Conservation (phyloP, 164 flowering plant species). For the Amborella trichopoda region DNA sequence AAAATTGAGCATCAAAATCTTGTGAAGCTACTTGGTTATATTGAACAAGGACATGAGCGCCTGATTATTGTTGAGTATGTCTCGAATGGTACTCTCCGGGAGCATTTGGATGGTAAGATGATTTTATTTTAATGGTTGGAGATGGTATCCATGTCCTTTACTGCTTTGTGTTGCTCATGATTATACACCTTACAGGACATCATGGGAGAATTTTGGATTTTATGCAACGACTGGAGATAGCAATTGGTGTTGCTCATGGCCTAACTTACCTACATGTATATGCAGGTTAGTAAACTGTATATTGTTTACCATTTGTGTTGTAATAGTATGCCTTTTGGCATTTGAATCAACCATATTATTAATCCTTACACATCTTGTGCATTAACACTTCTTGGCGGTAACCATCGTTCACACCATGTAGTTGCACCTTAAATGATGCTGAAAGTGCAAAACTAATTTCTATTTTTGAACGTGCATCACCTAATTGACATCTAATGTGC, state of each 20-base stretch:
- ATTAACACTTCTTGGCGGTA: too few species aligned
- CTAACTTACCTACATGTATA: slow-evolving; percentile 79
- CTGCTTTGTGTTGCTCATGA: neutral
- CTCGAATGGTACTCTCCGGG: slow-evolving; percentile 87
- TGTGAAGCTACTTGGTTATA: slow-evolving; percentile 83
- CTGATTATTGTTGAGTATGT: slow-evolving; percentile 83
- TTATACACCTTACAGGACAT: slow-evolving; percentile 36
- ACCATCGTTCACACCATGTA: too few species aligned
- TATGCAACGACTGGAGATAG: slow-evolving; percentile 75
- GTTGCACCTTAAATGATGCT: too few species aligned
- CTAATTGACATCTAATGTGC: too few species aligned
- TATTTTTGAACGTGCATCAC: too few species aligned
- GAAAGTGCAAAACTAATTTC: too few species aligned
- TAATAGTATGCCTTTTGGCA: too few species aligned
- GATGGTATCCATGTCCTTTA: neutral
- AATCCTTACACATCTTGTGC: too few species aligned
- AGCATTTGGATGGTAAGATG: slow-evolving; percentile 89
- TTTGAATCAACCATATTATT: too few species aligned
- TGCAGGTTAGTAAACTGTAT: slow-evolving; percentile 49
- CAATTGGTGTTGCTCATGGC: slow-evolving; percentile 88
- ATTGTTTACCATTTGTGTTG: too few species aligned
- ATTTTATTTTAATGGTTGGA: neutral
- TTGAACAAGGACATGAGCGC: slow-evolving; percentile 82
- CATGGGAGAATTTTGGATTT: slow-evolving; percentile 75
- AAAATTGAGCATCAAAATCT: slow-evolving; percentile 88